Percentiles rank a stretch among this genome's conserved stretches.
phyloP scores from a whole-genome alignment of 1,139 yeast genomes.

The Scheffersomyces cryptocercus region DNA sequence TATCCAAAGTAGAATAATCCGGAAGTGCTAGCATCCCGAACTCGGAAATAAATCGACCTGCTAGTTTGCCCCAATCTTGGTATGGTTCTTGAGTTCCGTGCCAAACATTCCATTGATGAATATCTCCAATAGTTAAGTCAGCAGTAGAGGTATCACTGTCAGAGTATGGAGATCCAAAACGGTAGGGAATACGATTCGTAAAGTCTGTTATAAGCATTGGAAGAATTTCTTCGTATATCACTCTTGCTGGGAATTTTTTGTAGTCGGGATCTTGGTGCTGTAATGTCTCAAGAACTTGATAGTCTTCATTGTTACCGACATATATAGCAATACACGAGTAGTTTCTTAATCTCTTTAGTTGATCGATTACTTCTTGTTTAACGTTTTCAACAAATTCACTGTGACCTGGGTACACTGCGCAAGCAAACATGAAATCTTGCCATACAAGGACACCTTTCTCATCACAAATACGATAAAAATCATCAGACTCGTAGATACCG shows the following conservation, averaged over 20 bases:
- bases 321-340: conserved; percentile 33
- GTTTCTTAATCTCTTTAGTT: conserved; percentile 37
- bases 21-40: conserved; percentile 52
- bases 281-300: conserved; percentile 40
- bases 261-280: conserved; percentile 32
- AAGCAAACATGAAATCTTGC: conserved; percentile 58
- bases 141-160: conserved; percentile 26
- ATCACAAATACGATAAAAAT: conserved; percentile 46
- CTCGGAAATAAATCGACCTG: conserved; percentile 47
- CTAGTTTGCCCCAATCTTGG: conserved; percentile 40
- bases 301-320: conserved; percentile 51
- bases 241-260: conserved; percentile 41
- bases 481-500: conserved; percentile 44
- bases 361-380: conserved; percentile 31
- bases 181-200: conserved; percentile 33
- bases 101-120: conserved; percentile 56
- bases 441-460: conserved; percentile 43
- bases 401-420: conserved; percentile 48
- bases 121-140: conserved; percentile 41
- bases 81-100: conserved; percentile 46
- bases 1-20: conserved; percentile 24
- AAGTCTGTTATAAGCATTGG: conserved; percentile 27
- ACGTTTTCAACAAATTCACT: conserved; percentile 29
- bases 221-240: conserved; percentile 36
- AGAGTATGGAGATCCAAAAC: conserved; percentile 47